Base-by-base conservation (phyloP, 2,329 filamentous ascomycete genomes). In the Hymenoscyphus linearis region DNA sequence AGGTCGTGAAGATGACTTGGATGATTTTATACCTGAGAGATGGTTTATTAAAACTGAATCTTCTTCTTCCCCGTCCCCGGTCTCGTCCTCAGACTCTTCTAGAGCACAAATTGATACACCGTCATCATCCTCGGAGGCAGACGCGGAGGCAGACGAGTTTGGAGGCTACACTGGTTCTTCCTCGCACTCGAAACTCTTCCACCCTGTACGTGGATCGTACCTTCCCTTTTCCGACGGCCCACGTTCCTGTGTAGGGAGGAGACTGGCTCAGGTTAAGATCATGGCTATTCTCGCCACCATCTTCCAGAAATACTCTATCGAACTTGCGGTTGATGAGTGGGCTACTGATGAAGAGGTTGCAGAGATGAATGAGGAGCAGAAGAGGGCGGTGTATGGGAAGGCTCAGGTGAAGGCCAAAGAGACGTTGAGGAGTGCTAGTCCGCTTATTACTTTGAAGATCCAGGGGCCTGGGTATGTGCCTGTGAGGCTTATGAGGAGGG, bases 361-460 rank as follows among this genome's bases (percentile, higher is more conserved):
- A 9, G 66, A 61, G 52, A 85, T 86, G 83, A 72, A 71, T 27
- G 64, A 65, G 5, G 73, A 74, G 31, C 74, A 79, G 68, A 80
- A 78, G 71, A 76, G 76, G 47, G 75, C 73, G 57, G 66, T 89
- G 16, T 93, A 90, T 76, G 73, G 75, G 62, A 82, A 81, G 73
- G 88, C 88, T 37, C 81, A 84, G 68, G 74, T 77, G 26, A 79
- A 79, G 69, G 82, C 82, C 31, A 74, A 80, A 62, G 72, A 76
- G 57, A 78, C 82, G 58, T 70, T 91, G 55, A 74, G 74, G 60
- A 75, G 78, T 35, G 85, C 88, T 67, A 79, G 76, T 31, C 82
- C 82, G n/a, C 74, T 90, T 60, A 80, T 93, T 63, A 92, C 90
- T 62, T 76, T 93, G 66, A 89, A 91, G 76, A 78, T 93, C 73